Percentiles rank a stretch among this genome's conserved stretches.
Conservation (phyloP, 257 asterid species). For the Forsythia viridissima region DNA sequence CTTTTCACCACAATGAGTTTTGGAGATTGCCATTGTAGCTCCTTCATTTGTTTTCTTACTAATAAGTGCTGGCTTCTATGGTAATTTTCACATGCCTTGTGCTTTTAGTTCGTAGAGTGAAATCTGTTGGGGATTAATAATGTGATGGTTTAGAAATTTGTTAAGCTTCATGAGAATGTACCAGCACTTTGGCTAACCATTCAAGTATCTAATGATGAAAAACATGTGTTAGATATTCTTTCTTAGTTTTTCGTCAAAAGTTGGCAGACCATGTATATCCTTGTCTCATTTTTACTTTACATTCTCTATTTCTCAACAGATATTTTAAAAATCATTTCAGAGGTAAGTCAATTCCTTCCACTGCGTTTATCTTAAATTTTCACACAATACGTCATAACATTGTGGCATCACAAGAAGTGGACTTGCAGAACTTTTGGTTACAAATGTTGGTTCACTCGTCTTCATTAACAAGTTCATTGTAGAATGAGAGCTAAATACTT, state of each 20-base stretch:
- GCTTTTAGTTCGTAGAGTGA: not conserved
- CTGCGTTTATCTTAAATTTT: not conserved
- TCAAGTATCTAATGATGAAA: not conserved
- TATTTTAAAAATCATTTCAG: not conserved
- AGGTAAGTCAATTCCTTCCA: not conserved
- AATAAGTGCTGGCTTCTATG: not conserved
- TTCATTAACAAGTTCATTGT: not conserved
- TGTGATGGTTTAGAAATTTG: slow-evolving; percentile 6
- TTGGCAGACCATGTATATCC: not conserved
- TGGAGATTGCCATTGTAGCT: not conserved
- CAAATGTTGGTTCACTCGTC: not conserved
- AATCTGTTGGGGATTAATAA: not conserved
- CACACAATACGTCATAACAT: not conserved
- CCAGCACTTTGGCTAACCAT: not conserved
- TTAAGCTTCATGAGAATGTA: not conserved
- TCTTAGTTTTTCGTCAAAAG: not conserved
- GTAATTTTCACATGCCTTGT: not conserved
- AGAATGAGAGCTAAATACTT: slow-evolving; percentile 24
- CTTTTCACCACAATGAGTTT: not conserved
- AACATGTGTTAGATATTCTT: not conserved
- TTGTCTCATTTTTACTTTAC: not conserved
- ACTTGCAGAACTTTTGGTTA: not conserved
- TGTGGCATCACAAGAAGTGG: not conserved
- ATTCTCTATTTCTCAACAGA: not conserved
- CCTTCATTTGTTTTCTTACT: not conserved